phyloP scores from a whole-genome alignment of 805 yeast genomes.

The Wickerhamomyces chaumierensis region DNA sequence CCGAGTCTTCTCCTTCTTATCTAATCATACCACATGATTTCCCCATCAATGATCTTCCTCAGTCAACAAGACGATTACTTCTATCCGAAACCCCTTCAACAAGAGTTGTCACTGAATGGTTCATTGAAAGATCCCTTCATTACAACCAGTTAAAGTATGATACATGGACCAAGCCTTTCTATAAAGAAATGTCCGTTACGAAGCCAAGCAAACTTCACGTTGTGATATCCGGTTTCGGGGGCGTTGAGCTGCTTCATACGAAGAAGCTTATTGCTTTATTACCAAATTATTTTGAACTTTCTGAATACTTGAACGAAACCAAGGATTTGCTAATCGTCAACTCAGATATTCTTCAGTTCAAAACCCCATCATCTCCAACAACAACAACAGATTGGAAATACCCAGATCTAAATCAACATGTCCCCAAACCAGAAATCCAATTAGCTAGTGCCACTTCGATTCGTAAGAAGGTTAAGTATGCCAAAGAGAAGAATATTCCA shows the following conservation, averaged over 20 bases:
- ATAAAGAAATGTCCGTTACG: conserved; percentile 9
- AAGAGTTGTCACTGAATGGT: conserved; percentile 63
- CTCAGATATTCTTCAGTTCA: conserved; percentile 32
- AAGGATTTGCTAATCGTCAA: conserved; percentile 51
- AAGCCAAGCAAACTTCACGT: conserved; percentile 6
- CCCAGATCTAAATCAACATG: conserved; percentile 13
- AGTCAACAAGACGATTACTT: conserved; percentile 6
- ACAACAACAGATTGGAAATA: conserved; percentile 27
- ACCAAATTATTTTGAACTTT: conserved; percentile 36
- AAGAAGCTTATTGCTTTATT: conserved; percentile 42
- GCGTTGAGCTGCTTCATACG: conserved; percentile 63
- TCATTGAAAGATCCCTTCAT: conserved; percentile 61
- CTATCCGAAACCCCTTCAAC: conserved; percentile 10
- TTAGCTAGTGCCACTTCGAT: conserved; percentile 30
- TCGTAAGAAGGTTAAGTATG: conserved; percentile 44
- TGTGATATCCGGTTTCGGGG: conserved; percentile 65
- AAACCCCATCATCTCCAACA: conserved; percentile 25
- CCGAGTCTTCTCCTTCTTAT: conserved; percentile 4
- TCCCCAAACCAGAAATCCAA: conserved; percentile 13
- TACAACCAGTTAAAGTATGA: conserved; percentile 39
- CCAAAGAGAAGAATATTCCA: conserved; percentile 46
- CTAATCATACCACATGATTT: conserved; percentile 14
- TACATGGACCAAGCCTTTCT: conserved; percentile 50
- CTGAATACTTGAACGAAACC: conserved; percentile 34
- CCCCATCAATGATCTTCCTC: not conserved